Percentiles rank a stretch among this genome's conserved stretches.
Evolutionary conservation across 306 rosid genomes (phyloP).

Genomic region (Vigna reflexopilosa): DNA sequence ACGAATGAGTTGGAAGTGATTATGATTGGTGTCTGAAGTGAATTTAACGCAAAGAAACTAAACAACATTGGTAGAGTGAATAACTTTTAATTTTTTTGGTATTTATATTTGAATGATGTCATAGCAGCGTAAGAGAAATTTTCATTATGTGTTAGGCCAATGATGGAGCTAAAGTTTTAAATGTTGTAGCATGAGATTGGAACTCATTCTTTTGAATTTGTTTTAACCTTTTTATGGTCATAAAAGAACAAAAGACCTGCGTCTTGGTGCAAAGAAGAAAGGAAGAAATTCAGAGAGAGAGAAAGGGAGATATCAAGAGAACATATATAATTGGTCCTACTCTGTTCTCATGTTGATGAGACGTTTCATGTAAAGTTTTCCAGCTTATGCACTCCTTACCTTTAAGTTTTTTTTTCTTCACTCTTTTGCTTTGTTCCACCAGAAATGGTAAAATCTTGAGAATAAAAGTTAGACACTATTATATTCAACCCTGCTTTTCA

Average conservation of each 20-base stretch:
- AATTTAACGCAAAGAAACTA: slow-evolving; percentile 42
- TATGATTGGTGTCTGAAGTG: slow-evolving; percentile 43
- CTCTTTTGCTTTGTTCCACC: slow-evolving; percentile 40
- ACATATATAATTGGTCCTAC: slow-evolving; percentile 26
- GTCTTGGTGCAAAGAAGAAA: slow-evolving; percentile 40
- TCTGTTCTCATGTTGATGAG: slow-evolving; percentile 47
- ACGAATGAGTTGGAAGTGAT: not conserved
- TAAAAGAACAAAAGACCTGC: slow-evolving; percentile 51
- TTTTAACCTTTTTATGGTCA: slow-evolving; percentile 45
- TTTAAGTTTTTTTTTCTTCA: slow-evolving; percentile 24
- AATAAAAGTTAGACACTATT: slow-evolving; percentile 32
- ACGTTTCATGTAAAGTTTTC: slow-evolving; percentile 47
- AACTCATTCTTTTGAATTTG: slow-evolving; percentile 40
- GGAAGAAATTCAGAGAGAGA: not conserved
- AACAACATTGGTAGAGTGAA: not conserved
- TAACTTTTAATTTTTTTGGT: not conserved
- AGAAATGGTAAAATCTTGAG: slow-evolving; percentile 33
- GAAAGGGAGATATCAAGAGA: not conserved
- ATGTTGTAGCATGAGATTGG: slow-evolving; percentile 39
- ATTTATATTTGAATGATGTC: slow-evolving; percentile 47
- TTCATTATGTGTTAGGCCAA: slow-evolving; percentile 39
- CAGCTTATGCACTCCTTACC: slow-evolving; percentile 25
- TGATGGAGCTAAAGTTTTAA: slow-evolving; percentile 43
- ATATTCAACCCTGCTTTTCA: slow-evolving; percentile 27
- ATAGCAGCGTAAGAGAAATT: slow-evolving; percentile 41